Conservation (phyloP, 768 basidiomycete species). For the Panaeolus cyanescens region DNA sequence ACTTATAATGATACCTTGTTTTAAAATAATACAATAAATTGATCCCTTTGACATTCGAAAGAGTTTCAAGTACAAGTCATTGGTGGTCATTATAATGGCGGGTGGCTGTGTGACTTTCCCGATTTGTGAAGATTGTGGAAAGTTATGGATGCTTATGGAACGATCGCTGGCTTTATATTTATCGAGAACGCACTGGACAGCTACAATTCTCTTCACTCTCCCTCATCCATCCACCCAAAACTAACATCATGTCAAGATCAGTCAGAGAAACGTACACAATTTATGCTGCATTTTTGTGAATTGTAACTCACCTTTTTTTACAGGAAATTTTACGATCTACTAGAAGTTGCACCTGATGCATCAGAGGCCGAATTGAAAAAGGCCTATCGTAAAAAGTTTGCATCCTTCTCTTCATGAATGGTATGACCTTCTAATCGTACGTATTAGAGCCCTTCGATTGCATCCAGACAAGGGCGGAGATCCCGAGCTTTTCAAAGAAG, state of each 20-base stretch:
- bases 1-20: too few species aligned
- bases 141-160: constrained; percentile 46
- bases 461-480: constrained; percentile 97
- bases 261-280: constrained; percentile 27
- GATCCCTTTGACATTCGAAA: not conserved
- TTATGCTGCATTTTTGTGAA: not conserved
- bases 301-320: not conserved
- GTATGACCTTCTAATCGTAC: constrained; percentile 10
- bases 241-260: not conserved
- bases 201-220: constrained; percentile 20
- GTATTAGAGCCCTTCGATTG: constrained; percentile 71
- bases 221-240: constrained; percentile 12
- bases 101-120: constrained; percentile 24
- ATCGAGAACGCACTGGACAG: constrained; percentile 30
- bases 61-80: too few species aligned
- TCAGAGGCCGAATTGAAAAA: constrained; percentile 90
- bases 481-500: constrained; percentile 96
- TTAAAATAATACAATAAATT: too few species aligned
- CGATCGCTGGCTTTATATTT: constrained; percentile 33
- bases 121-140: constrained; percentile 43
- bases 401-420: constrained; percentile 9
- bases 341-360: constrained; percentile 80
- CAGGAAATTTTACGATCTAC: constrained; percentile 92
- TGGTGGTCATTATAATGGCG: not conserved
- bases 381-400: constrained; percentile 91